phyloP scores from a whole-genome alignment of 78 protist genomes.

The Guillardia theta region DNA sequence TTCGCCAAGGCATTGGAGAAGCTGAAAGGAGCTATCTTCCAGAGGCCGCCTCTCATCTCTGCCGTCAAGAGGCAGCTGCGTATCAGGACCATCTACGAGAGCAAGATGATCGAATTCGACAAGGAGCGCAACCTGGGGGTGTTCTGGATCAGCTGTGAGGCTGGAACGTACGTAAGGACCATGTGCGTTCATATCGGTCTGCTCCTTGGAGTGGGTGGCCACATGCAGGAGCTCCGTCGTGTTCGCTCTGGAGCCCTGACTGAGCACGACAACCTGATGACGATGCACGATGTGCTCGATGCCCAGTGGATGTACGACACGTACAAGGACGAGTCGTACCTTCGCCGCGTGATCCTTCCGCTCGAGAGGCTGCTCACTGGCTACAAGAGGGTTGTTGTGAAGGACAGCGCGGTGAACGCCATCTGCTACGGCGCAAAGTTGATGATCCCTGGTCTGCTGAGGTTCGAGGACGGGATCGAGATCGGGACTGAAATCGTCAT shows the following conservation, averaged over 20 bases:
- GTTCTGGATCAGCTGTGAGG: slow-evolving; percentile 97
- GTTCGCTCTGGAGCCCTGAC: slow-evolving; percentile 86
- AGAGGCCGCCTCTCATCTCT: slow-evolving; percentile 99
- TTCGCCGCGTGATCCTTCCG: slow-evolving; percentile 95
- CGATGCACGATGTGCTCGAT: slow-evolving; percentile 99
- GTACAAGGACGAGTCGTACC: slow-evolving; percentile 81
- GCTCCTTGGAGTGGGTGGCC: slow-evolving; percentile 95
- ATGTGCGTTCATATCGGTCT: slow-evolving; percentile 99
- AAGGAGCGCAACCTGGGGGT: slow-evolving; percentile 72
- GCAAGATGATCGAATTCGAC: slow-evolving; percentile 93
- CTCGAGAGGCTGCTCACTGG: slow-evolving; percentile 89
- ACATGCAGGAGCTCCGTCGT: slow-evolving; percentile 98
- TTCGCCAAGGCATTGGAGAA: slow-evolving; percentile 70
- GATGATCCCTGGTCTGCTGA: slow-evolving; percentile 98
- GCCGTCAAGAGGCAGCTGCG: slow-evolving; percentile 97
- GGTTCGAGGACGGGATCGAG: slow-evolving; percentile 90
- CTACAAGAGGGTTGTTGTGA: slow-evolving; percentile 96
- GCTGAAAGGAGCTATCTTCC: slow-evolving; percentile 98
- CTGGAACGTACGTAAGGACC: slow-evolving; percentile 99
- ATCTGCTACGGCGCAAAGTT: slow-evolving; percentile 99
- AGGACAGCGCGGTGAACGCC: slow-evolving; percentile 99
- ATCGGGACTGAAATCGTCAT: slow-evolving; percentile 83
- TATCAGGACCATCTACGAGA: slow-evolving; percentile 94
- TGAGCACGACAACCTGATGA: slow-evolving; percentile 87
- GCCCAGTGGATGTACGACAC: slow-evolving; percentile 75